Conservation (phyloP, 208 protist genomes). For the Acanthamoeba rhysodes region DNA sequence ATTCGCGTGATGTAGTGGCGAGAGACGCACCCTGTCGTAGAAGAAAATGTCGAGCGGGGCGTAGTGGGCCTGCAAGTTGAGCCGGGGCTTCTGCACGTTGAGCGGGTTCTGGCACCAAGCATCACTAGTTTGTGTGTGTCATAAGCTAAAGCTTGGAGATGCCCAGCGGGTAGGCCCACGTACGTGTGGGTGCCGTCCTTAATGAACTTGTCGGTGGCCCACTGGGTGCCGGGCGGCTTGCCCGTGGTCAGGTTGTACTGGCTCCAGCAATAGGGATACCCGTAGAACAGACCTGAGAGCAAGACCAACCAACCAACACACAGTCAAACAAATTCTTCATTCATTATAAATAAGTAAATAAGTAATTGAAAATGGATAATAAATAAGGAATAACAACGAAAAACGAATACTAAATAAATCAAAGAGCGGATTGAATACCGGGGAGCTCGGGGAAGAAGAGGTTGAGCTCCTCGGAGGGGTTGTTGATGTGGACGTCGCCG, state of each 20-base stretch:
- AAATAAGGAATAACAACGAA: too few species aligned
- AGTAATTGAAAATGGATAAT: neutral
- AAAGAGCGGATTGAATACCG: neutral
- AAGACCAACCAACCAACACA: neutral
- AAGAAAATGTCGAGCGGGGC: constrained; percentile 74
- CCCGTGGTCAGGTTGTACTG: constrained; percentile 69
- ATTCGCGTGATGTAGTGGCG: neutral
- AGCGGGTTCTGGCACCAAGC: constrained; percentile 56
- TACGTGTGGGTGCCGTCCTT: constrained; percentile 68
- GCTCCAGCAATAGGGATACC: constrained; percentile 76
- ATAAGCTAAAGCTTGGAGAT: neutral
- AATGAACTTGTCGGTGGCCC: constrained; percentile 64
- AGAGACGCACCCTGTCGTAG: neutral
- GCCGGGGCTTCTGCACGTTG: constrained; percentile 30
- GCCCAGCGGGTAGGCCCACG: too few species aligned
- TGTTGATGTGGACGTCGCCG: constrained; percentile 71
- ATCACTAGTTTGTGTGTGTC: neutral
- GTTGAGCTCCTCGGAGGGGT: constrained; percentile 76
- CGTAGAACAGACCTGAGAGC: constrained; percentile 59
- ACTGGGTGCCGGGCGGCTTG: constrained; percentile 59
- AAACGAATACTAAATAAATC: too few species aligned
- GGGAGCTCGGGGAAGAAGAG: constrained; percentile 24
- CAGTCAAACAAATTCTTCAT: neutral
- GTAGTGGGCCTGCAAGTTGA: constrained; percentile 55
- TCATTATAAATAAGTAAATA: constrained; percentile 10